phyloP scores from a whole-genome alignment of 116 monocot genomes.

The Posidonia oceanica region DNA sequence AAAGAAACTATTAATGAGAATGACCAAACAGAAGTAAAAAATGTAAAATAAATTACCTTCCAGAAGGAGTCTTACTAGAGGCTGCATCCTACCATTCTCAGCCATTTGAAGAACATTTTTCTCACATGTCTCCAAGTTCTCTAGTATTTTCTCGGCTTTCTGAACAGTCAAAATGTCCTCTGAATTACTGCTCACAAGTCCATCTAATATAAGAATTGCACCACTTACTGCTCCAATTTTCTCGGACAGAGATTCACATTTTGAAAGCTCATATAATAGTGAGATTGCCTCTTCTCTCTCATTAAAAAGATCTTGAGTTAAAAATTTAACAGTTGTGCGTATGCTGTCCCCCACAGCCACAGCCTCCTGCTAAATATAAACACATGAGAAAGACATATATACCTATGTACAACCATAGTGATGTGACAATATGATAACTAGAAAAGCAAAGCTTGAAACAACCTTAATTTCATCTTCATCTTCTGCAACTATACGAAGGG shows the following conservation, averaged over 20 bases:
- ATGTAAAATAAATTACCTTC: constrained; percentile 32
- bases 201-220: constrained; percentile 75
- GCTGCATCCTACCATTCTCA: constrained; percentile 80
- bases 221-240: constrained; percentile 77
- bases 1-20: constrained; percentile 1
- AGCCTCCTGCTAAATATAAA: constrained; percentile 42
- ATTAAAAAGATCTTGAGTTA: constrained; percentile 55
- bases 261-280: constrained; percentile 76
- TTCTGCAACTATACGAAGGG: constrained; percentile 61
- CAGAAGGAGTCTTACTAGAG: constrained; percentile 68
- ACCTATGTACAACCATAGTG: neutral
- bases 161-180: constrained; percentile 55
- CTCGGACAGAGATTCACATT: constrained; percentile 57
- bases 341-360: constrained; percentile 63
- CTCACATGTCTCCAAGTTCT: constrained; percentile 75
- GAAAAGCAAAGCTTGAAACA: constrained; percentile 10
- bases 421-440: neutral
- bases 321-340: constrained; percentile 82
- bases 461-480: constrained; percentile 83
- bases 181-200: constrained; percentile 75
- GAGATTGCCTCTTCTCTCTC: constrained; percentile 75
- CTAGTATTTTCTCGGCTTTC: constrained; percentile 63
- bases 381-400: constrained; percentile 9
- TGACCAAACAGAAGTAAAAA: neutral
- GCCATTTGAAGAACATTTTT: constrained; percentile 92